Conservation (phyloP, 257 asterid genomes). For the Fraxinus quadrangulata region DNA sequence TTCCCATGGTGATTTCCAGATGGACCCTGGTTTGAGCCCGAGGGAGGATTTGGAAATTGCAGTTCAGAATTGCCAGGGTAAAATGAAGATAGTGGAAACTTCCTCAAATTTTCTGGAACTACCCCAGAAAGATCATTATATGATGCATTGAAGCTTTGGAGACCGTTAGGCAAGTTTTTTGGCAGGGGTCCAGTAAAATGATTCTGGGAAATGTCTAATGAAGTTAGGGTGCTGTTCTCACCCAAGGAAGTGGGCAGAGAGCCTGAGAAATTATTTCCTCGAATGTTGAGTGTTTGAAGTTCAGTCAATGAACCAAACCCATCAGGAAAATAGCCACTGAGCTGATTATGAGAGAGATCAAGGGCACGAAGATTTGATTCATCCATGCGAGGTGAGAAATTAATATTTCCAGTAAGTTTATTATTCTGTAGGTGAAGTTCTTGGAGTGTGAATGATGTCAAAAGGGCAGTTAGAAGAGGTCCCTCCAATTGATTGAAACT, state of each 20-base stretch:
- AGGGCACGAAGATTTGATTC: conserved; percentile 54
- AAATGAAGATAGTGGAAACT: conserved; percentile 77
- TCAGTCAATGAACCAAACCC: conserved; percentile 57
- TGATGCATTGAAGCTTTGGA: conserved; percentile 79
- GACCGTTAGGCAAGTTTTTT: conserved; percentile 54
- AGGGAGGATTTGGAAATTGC: conserved; percentile 79
- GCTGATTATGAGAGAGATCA: conserved; percentile 69
- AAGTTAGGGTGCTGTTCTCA: conserved; percentile 45
- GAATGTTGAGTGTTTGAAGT: conserved; percentile 62
- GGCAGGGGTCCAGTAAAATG: conserved; percentile 76
- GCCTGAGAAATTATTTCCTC: conserved; percentile 78
- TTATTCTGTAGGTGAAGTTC: conserved; percentile 79
- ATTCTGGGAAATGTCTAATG: conserved; percentile 68
- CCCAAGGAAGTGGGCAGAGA: conserved; percentile 64
- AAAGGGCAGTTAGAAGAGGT: conserved; percentile 56
- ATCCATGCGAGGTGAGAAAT: conserved; percentile 52
- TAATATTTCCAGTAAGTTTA: conserved; percentile 55
- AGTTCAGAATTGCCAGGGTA: conserved; percentile 85
- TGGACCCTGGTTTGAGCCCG: conserved; percentile 49
- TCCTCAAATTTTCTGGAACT: conserved; percentile 85
- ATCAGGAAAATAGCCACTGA: conserved; percentile 63
- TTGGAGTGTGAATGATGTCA: conserved; percentile 63
- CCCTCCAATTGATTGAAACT: conserved; percentile 80
- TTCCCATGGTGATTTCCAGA: conserved; percentile 35
- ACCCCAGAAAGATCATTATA: conserved; percentile 78